Base-by-base conservation (phyloP, 805 yeast species). In the Scheffersomyces spartinae region DNA sequence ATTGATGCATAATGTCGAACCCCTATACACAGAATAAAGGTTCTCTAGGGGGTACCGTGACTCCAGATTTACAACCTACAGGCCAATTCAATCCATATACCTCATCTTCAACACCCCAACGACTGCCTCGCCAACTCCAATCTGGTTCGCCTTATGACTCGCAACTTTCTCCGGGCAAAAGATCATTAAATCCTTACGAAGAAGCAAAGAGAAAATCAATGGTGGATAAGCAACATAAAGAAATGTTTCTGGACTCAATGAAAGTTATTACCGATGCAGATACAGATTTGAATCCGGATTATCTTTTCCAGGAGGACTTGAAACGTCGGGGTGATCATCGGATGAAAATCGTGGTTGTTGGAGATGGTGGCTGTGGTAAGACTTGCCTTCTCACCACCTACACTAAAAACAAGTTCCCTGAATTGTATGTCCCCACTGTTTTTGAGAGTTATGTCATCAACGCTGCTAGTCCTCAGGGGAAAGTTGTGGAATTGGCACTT, bases 351-450 rank as follows among this genome's bases (percentile, higher is more conserved):
- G 93, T 83, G 8, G 79, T 79, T 15, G 91, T 84, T 7, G 94
- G 95, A 6, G 95, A 83, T 48, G 85, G 88, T 40, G 86, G 83
- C 10, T 77, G 91, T 45, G 95, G 95, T n/a, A 83, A 83, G 47
- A 84, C 94, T 1, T 78, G 86, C 40, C 49, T 83, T 38, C 43
- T 81, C 30, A 63, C 58, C n/a, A 52, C 81, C 11, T 84, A 76
- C 45, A 67, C 82, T 4, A 72, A 74, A 40, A 77, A 79, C 13
- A 56, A 61, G 38, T 80, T 79, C 44, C 91, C 93, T 2, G 68
- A 66, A 22, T 61, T 64, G 6, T 79, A 84, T 43, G 79, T 80
- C 5, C 94, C 94, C 1, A 81, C 91, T 0, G 75, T 83, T 15
- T 81, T 83, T 52, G 93, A 81, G 36, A 81, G 79, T 48, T 79